Conservation (phyloP, 148 eudicot species). For the Cornus kousa region DNA sequence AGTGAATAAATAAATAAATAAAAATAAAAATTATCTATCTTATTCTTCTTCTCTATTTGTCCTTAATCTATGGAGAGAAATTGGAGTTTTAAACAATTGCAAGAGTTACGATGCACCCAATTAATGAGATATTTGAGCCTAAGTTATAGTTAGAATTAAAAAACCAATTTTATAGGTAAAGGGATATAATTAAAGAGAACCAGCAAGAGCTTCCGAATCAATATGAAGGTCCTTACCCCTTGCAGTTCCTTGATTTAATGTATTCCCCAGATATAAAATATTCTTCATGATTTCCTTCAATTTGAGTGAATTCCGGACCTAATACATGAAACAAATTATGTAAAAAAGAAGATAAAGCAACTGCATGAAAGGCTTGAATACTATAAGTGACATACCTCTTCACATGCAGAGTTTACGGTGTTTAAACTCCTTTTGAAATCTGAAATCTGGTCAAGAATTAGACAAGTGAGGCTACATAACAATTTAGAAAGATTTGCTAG, state of each 20-base stretch:
- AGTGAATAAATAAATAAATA: too few species aligned
- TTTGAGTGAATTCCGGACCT: constrained; percentile 78
- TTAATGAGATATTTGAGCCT: too few species aligned
- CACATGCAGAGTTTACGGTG: constrained; percentile 72
- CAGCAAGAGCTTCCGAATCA: not conserved
- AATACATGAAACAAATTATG: constrained; percentile 9
- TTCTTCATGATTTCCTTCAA: constrained; percentile 76
- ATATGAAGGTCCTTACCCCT: constrained; percentile 48
- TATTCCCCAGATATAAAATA: constrained; percentile 72
- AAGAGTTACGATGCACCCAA: too few species aligned
- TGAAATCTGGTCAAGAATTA: constrained; percentile 43
- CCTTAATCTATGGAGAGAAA: too few species aligned
- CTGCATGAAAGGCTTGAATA: constrained; percentile 12
- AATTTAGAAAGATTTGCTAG: not conserved
- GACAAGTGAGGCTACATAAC: not conserved
- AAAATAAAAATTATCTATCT: too few species aligned
- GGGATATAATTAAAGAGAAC: not conserved
- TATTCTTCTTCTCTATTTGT: not conserved
- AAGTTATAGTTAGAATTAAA: too few species aligned
- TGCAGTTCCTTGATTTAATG: constrained; percentile 84
- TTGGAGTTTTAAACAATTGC: too few species aligned
- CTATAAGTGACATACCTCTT: constrained; percentile 49
- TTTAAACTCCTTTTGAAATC: constrained; percentile 75
- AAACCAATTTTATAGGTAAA: too few species aligned
- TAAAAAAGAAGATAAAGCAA: constrained; percentile 17